A percentile compares a stretch with the other conserved stretches of the same genome.
Evolutionary conservation across 2,329 filamentous ascomycete species (phyloP).

Genomic region (Alternaria viburni): DNA sequence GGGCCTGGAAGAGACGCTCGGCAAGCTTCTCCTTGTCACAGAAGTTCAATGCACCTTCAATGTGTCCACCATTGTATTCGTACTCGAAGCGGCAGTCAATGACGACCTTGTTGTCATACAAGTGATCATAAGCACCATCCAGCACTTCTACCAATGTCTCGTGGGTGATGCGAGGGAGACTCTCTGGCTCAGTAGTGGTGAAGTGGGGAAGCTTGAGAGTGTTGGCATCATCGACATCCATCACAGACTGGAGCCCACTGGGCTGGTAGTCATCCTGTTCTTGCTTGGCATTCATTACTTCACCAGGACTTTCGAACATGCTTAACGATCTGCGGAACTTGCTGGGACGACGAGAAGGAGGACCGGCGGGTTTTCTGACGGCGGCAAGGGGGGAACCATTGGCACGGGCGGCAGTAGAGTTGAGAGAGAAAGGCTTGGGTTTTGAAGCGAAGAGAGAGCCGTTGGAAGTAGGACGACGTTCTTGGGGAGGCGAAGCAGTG

Average conservation of each 20-base stretch:
- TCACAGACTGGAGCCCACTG: slow-evolving; percentile 72
- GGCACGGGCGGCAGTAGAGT: slow-evolving; percentile 61
- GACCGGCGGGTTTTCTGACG: slow-evolving; percentile 66
- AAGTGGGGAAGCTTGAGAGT: slow-evolving; percentile 83
- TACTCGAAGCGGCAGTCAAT: slow-evolving; percentile 99
- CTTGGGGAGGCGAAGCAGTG: slow-evolving; percentile 76
- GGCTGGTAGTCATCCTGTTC: slow-evolving; percentile 69
- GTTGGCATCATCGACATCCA: slow-evolving; percentile 80
- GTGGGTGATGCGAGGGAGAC: slow-evolving; percentile 84
- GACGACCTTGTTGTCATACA: slow-evolving; percentile 82
- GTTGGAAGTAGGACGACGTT: slow-evolving; percentile 65
- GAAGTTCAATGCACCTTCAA: slow-evolving; percentile 91
- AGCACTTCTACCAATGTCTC: slow-evolving; percentile 85
- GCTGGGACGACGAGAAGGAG: slow-evolving; percentile 74
- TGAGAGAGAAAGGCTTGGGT: slow-evolving; percentile 68
- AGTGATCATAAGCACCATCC: slow-evolving; percentile 78
- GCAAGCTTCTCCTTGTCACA: slow-evolving; percentile 93
- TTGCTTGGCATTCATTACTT: slow-evolving; percentile 74
- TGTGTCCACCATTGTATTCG: slow-evolving; percentile 96
- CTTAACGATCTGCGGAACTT: slow-evolving; percentile 88
- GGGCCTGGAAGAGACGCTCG: slow-evolving; percentile 71
- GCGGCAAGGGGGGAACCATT: slow-evolving; percentile 77
- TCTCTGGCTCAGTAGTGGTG: slow-evolving; percentile 80
- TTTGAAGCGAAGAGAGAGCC: slow-evolving; percentile 63
- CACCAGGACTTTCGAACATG: slow-evolving; percentile 95